A percentile compares a stretch with the other conserved stretches of the same genome.
Conservation (phyloP, 495 filamentous ascomycete genomes). For the Tuber melanosporum region DNA sequence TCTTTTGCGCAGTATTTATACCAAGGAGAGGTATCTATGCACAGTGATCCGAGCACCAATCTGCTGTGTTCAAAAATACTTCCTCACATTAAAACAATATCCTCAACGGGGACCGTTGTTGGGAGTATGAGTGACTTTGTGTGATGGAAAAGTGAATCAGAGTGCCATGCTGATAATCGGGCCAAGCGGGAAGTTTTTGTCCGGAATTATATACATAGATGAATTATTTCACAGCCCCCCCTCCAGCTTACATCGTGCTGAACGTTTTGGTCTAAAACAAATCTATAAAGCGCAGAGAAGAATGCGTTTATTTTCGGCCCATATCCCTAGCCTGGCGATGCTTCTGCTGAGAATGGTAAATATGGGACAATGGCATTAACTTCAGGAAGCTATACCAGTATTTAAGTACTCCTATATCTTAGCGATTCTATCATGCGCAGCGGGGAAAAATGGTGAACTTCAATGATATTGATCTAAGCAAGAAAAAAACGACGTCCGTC, state of each 20-base stretch:
- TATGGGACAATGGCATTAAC: neutral
- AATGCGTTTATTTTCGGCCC: constrained; percentile 6
- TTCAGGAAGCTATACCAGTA: constrained; percentile 4
- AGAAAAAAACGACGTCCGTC: too few species aligned
- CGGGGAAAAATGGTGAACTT: too few species aligned
- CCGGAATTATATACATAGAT: constrained; percentile 26
- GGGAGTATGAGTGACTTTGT: neutral
- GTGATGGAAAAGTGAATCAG: constrained; percentile 4
- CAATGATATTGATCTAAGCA: too few species aligned
- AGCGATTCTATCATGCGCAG: too few species aligned
- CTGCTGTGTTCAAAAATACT: too few species aligned
- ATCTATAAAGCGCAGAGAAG: neutral
- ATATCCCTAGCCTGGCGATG: neutral
- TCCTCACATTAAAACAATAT: too few species aligned
- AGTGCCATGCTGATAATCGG: constrained; percentile 2
- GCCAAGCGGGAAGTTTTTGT: neutral
- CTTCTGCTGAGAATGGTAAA: constrained; percentile 4
- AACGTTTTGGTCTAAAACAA: neutral
- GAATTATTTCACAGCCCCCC: constrained; percentile 30
- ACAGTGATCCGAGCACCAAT: too few species aligned
- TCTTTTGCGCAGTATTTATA: too few species aligned
- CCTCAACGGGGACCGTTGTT: too few species aligned
- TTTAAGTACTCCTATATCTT: constrained; percentile 8
- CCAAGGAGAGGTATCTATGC: too few species aligned
- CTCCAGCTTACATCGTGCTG: constrained; percentile 26